Percentiles rank a stretch among this genome's conserved stretches.
Evolutionary conservation across 179 eudicot genomes (phyloP).

Genomic region (Sideroxylon spinosum): DNA sequence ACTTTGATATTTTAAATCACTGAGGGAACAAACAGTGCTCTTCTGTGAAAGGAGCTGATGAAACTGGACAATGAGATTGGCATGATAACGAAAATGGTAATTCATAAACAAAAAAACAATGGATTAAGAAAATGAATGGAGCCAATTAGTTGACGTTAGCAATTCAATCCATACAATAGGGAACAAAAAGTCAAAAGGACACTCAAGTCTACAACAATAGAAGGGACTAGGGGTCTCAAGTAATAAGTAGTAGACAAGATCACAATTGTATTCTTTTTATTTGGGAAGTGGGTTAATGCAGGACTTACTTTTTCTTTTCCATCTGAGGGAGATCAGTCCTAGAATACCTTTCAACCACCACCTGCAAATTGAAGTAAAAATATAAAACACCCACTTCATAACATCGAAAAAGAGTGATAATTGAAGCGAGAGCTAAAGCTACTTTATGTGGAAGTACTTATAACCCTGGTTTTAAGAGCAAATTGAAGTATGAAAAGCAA

Average conservation of each 20-base stretch:
- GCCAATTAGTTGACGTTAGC: neutral
- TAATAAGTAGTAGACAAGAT: neutral
- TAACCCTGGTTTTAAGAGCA: neutral
- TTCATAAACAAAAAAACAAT: neutral
- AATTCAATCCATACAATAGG: neutral
- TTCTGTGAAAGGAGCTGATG: neutral
- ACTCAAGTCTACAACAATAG: neutral
- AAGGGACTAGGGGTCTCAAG: neutral
- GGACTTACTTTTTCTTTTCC: conserved; percentile 86
- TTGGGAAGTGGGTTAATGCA: neutral
- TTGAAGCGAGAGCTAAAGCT: neutral
- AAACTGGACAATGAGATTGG: neutral
- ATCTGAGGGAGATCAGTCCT: conserved; percentile 77
- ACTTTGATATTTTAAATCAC: neutral
- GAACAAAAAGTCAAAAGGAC: neutral
- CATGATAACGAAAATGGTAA: neutral
- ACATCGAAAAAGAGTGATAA: neutral
- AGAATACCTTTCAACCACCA: conserved; percentile 76
- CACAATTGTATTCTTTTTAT: neutral
- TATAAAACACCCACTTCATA: neutral
- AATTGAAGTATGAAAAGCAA: neutral
- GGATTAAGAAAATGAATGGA: neutral
- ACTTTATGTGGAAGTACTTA: neutral
- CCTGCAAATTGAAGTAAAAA: conserved; percentile 38
- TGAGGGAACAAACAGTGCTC: neutral